A percentile compares a stretch with the other conserved stretches of the same genome.
phyloP scores from a whole-genome alignment of 306 rosid species.

The Rosa chinensis region DNA sequence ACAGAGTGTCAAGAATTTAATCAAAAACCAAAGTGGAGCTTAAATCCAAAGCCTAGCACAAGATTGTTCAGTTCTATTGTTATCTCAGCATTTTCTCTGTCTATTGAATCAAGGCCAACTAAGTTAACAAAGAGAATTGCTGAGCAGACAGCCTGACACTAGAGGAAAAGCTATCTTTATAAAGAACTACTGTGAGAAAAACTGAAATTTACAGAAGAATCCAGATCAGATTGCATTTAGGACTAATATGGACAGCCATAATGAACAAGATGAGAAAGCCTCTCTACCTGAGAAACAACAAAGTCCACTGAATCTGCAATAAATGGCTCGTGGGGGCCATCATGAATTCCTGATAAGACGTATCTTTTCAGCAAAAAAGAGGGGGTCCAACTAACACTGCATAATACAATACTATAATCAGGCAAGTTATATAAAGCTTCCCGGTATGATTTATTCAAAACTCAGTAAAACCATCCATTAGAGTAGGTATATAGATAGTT shows the following conservation, averaged over 20 bases:
- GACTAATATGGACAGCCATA: neutral
- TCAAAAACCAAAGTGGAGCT: neutral
- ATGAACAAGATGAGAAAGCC: conserved; percentile 23
- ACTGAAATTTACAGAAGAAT: conserved; percentile 13
- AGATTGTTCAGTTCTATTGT: neutral
- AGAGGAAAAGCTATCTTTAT: neutral
- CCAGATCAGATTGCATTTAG: conserved; percentile 8
- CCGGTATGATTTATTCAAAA: neutral
- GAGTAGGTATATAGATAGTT: neutral
- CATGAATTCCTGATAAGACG: conserved; percentile 95
- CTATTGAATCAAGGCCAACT: neutral
- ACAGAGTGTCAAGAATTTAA: neutral
- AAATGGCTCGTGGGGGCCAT: conserved; percentile 98
- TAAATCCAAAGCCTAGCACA: neutral
- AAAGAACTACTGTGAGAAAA: neutral
- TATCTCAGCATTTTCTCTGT: neutral
- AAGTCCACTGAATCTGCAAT: conserved; percentile 99
- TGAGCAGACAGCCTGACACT: neutral
- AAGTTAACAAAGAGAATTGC: neutral
- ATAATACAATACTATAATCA: conserved; percentile 35
- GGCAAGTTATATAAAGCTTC: neutral
- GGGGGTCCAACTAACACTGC: conserved; percentile 98
- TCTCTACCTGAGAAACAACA: conserved; percentile 94
- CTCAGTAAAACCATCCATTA: neutral
- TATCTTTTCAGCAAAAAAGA: conserved; percentile 96